Conservation (phyloP, 352 stramenopile species). For the Albugo candida region DNA sequence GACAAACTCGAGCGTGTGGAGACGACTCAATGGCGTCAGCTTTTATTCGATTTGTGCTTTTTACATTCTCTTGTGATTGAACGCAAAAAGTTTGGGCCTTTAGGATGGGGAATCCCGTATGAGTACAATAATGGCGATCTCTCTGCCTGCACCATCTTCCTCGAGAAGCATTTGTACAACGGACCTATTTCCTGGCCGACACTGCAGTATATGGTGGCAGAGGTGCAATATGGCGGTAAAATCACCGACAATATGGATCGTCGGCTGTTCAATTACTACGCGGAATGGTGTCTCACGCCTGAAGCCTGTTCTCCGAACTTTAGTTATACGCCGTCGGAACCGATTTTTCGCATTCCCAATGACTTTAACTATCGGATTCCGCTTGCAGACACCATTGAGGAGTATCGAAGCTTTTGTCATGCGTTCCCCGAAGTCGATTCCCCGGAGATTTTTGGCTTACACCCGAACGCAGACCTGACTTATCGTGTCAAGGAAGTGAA, state of each 20-base stretch:
- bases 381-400: conserved; percentile 80
- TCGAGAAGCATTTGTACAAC: conserved; percentile 98
- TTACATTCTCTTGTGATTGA: conserved; percentile 96
- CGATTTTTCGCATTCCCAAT: conserved; percentile 92
- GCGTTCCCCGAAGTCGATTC: conserved; percentile 93
- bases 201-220: conserved; percentile 97
- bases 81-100: conserved; percentile 94
- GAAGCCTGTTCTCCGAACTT: conserved; percentile 73
- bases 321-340: conserved; percentile 87
- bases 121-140: conserved; percentile 98
- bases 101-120: conserved; percentile 97
- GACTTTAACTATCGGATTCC: conserved; percentile 94
- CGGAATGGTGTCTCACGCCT: conserved; percentile 89
- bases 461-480: conserved; percentile 96
- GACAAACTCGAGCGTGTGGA: conserved; percentile 95
- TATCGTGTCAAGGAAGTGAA: conserved; percentile 95
- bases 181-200: conserved; percentile 95
- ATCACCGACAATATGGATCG: conserved; percentile 98
- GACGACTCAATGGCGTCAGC: conserved; percentile 89
- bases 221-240: conserved; percentile 97
- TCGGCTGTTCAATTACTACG: conserved; percentile 94
- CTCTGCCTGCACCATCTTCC: conserved; percentile 93
- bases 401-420: conserved; percentile 92
- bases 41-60: conserved; percentile 96
- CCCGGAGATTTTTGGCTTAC: conserved; percentile 96